phyloP scores from a whole-genome alignment of 352 stramenopile species.

The Phytopythium boreale region DNA sequence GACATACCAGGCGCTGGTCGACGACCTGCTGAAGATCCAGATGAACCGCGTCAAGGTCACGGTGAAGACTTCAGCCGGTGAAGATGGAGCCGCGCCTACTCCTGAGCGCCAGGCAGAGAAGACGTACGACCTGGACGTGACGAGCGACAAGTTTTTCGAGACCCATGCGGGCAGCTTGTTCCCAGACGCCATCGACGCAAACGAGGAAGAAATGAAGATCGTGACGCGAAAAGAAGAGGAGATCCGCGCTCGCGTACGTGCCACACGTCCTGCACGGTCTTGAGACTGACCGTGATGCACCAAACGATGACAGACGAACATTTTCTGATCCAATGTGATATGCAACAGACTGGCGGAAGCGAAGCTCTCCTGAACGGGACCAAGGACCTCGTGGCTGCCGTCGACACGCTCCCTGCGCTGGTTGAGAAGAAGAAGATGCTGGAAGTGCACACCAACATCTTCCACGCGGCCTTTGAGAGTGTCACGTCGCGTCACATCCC shows the following conservation, averaged over 20 bases:
- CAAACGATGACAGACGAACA: neutral
- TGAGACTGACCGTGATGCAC: neutral
- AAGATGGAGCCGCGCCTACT: constrained; percentile 17
- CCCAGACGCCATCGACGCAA: constrained; percentile 79
- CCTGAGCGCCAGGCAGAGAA: constrained; percentile 46
- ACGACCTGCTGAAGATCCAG: constrained; percentile 54
- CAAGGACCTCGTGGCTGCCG: constrained; percentile 79
- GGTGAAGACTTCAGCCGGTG: constrained; percentile 37
- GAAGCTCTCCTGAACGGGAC: constrained; percentile 71
- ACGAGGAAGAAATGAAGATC: constrained; percentile 87
- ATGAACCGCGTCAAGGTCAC: constrained; percentile 96
- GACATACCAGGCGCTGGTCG: constrained; percentile 93
- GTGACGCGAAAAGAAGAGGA: constrained; percentile 85
- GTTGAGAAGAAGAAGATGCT: constrained; percentile 90
- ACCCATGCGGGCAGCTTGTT: constrained; percentile 73
- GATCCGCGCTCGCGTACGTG: constrained; percentile 50
- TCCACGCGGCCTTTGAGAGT: constrained; percentile 77
- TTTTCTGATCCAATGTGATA: neutral
- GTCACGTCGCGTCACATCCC: constrained; percentile 80
- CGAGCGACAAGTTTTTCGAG: constrained; percentile 81
- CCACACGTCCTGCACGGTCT: neutral
- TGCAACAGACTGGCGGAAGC: constrained; percentile 55
- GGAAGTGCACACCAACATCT: constrained; percentile 88
- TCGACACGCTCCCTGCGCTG: constrained; percentile 77
- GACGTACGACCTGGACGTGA: constrained; percentile 80